A percentile compares a stretch with the other conserved stretches of the same genome.
Evolutionary conservation across 2,329 filamentous ascomycete genomes (phyloP).

Genomic region (Ceratocystis colombiana): DNA sequence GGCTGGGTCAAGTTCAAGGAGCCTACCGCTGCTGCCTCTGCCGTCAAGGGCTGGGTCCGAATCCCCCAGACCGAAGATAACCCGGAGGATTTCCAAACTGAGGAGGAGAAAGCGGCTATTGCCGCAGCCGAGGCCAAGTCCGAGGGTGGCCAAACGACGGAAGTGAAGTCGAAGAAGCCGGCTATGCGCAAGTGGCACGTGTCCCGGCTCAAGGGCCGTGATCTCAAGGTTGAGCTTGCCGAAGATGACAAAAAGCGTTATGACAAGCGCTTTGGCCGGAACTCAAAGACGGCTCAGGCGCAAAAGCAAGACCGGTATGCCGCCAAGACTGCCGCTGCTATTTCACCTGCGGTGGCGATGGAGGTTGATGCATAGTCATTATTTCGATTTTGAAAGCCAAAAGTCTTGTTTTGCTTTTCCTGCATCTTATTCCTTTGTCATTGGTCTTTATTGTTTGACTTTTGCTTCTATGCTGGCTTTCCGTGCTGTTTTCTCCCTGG

Average conservation of each 20-base stretch:
- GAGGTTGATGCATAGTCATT: constrained; percentile 32
- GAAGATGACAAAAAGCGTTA: constrained; percentile 84
- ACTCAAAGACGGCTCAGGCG: constrained; percentile 37
- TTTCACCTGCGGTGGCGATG: constrained; percentile 34
- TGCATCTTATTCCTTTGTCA: not conserved
- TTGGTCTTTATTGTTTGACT: constrained; percentile 4
- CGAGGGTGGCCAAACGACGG: constrained; percentile 35
- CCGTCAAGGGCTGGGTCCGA: constrained; percentile 69
- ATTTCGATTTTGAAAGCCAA: not conserved
- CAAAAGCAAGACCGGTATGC: constrained; percentile 28
- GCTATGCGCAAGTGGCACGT: constrained; percentile 70
- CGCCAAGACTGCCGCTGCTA: constrained; percentile 30
- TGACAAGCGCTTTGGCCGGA: constrained; percentile 86
- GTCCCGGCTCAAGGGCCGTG: constrained; percentile 68
- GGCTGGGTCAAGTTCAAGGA: constrained; percentile 90
- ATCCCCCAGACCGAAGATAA: constrained; percentile 56
- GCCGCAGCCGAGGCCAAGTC: constrained; percentile 37
- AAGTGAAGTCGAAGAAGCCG: constrained; percentile 39
- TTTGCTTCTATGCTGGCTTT: not conserved
- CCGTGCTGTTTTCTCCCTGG: not conserved
- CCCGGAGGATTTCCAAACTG: constrained; percentile 49
- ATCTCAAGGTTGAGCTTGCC: constrained; percentile 81
- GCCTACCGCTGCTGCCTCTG: constrained; percentile 56
- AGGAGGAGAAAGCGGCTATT: constrained; percentile 32
- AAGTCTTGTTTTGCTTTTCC: not conserved